Percentiles rank a stretch among this genome's conserved stretches.
phyloP scores from a whole-genome alignment of 352 stramenopile species.

The Pythium insidiosum region DNA sequence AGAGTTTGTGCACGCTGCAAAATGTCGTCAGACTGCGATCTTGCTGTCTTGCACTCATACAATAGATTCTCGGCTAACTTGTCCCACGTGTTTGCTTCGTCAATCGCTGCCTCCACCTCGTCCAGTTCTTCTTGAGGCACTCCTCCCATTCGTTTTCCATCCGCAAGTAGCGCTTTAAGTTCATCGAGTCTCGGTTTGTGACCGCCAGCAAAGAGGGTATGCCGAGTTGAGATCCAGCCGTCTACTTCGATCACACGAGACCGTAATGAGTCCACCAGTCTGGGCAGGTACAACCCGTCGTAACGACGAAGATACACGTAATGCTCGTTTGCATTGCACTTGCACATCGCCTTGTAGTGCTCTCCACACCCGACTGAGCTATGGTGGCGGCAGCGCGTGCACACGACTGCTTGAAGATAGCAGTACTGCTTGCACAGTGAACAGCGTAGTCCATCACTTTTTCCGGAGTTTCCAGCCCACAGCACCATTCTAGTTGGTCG shows the following conservation, averaged over 20 bases:
- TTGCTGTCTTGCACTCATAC: neutral
- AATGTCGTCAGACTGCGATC: too few relatives aligned
- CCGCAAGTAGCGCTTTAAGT: slow-evolving; percentile 14
- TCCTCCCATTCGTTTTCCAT: slow-evolving; percentile 10
- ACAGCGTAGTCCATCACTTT: slow-evolving; percentile 67
- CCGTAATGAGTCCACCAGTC: slow-evolving; percentile 23
- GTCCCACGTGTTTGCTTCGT: slow-evolving; percentile 12
- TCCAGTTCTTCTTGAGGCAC: slow-evolving; percentile 12
- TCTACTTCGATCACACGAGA: slow-evolving; percentile 24
- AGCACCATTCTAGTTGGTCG: slow-evolving; percentile 67
- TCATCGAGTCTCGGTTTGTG: slow-evolving; percentile 3
- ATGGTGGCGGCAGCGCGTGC: slow-evolving; percentile 52
- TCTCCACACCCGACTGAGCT: slow-evolving; percentile 64
- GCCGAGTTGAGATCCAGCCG: slow-evolving; percentile 32
- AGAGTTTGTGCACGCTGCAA: too few relatives aligned
- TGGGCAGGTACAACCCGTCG: slow-evolving; percentile 26
- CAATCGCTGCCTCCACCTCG: slow-evolving; percentile 10
- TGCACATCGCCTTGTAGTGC: slow-evolving; percentile 74
- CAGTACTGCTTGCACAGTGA: slow-evolving; percentile 79
- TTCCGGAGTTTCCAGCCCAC: slow-evolving; percentile 74
- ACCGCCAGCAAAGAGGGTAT: slow-evolving; percentile 13
- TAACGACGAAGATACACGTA: slow-evolving; percentile 63
- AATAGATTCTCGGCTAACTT: slow-evolving; percentile 8
- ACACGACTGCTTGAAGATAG: slow-evolving; percentile 78
- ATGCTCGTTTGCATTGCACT: slow-evolving; percentile 39